Base-by-base conservation (phyloP, 139 green algal species). In the Chlamydomonas urium region DNA sequence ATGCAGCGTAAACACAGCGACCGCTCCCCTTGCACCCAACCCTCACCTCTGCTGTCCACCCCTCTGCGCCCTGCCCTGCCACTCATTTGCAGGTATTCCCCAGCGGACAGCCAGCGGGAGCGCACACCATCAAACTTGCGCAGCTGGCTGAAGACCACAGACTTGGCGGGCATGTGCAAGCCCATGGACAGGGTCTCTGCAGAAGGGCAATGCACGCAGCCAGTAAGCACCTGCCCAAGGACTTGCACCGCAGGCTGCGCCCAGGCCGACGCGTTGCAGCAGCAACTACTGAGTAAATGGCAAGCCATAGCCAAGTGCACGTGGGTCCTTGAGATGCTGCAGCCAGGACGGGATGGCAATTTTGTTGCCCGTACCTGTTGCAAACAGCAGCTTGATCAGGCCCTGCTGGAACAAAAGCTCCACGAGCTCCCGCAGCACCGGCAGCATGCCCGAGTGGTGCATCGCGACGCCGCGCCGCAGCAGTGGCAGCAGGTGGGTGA, bases 31-130 rank as follows among this genome's bases (percentile, higher is more conserved):
- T 29, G 29, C 10, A 23, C 4, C 47, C 2, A 42, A 59, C 73
- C 53, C 73, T 48, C 68, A 81, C 93, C 94, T 10, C 79, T 58
- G 58, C 92, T 86, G 78, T 99, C 95, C 76, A 93, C 93, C 2
- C 95, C 95, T 29, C 95, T 77, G 32, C 95, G 79, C 23, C 95
- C 95, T 29, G 95, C 95, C 0, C 95, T 71, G 0, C 95, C 95
- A 76, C 87, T 96, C 94, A 99, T 98, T 85, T 99, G 94, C 60
- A 97, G 97, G 88, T 97, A 98, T 81, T 98, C 94, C 1, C 94
- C 94, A 36, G 69, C 86, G 50, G 71, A 73, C 38, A 98, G 75
- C 76, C 74, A 91, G 24, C 78, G 72, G 63, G 77, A 87, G 17
- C 21, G 38, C 8, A 87, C 85, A 17, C 95, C 95, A 74, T 99